These are phyloP conservation scores for Pisolithus microcarpus DNA, from an alignment of 768 basidiomycete species.

Conservation along the genomic window DNA sequence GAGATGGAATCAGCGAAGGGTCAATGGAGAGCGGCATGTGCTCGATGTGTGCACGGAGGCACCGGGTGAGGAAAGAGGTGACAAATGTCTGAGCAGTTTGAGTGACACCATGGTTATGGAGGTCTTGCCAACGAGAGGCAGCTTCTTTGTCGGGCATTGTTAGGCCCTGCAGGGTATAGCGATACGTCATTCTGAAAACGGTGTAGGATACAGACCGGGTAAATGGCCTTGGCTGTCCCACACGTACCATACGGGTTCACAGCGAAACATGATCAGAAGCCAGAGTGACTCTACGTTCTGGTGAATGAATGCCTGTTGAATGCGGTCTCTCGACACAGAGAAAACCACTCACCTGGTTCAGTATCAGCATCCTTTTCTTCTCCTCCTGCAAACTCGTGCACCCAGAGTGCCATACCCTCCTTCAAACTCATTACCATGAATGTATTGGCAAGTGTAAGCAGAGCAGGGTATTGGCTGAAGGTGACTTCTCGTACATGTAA, in stretches of 20 bases:
- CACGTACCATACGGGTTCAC: slow-evolving; percentile 83
- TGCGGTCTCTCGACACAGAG: background rate
- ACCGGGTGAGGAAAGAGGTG: slow-evolving; percentile 69
- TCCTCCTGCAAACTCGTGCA: slow-evolving; percentile 79
- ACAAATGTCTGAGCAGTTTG: slow-evolving; percentile 85
- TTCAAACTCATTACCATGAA: slow-evolving; percentile 79
- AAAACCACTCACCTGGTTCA: slow-evolving; percentile 57
- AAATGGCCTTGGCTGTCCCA: slow-evolving; percentile 74
- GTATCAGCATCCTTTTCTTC: slow-evolving; percentile 58
- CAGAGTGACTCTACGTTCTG: slow-evolving; percentile 78
- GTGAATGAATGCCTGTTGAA: slow-evolving; percentile 53
- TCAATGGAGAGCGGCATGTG: slow-evolving; percentile 34
- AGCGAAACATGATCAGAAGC: slow-evolving; percentile 80
- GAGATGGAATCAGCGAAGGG: slow-evolving; percentile 29
- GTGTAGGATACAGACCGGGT: slow-evolving; percentile 29
- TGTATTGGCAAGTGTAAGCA: slow-evolving; percentile 76
- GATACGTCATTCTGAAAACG: background rate
- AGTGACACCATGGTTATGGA: slow-evolving; percentile 78
- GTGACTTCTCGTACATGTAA: slow-evolving; percentile 79
- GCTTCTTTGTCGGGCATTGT: slow-evolving; percentile 76
- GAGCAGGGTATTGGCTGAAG: slow-evolving; percentile 78
- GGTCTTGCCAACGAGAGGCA: slow-evolving; percentile 70
- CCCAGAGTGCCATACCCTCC: slow-evolving; percentile 80
- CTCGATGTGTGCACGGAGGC: slow-evolving; percentile 65
- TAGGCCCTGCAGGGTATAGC: slow-evolving; percentile 41